phyloP scores from a whole-genome alignment of 1,139 yeast genomes.

The Sugiyamaella novakii region DNA sequence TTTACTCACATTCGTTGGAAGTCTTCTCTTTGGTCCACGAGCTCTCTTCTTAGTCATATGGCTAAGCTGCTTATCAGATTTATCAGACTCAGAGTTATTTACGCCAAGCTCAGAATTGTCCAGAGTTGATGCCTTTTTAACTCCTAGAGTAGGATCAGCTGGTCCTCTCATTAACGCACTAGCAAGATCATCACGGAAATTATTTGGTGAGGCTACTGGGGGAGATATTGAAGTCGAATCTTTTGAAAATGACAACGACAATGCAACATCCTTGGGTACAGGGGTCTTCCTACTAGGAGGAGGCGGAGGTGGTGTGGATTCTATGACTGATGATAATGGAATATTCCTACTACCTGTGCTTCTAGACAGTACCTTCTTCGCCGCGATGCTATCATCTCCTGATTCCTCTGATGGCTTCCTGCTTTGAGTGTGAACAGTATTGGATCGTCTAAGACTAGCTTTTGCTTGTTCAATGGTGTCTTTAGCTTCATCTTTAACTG shows the following conservation, averaged over 20 bases:
- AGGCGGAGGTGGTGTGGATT: neutral
- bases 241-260: neutral
- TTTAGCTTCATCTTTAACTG: slow-evolving; percentile 28
- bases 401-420: slow-evolving; percentile 17
- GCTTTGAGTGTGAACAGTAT: slow-evolving; percentile 28
- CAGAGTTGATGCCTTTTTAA: slow-evolving; percentile 39
- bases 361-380: slow-evolving; percentile 8
- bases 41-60: slow-evolving; percentile 67
- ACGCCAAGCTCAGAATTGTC: slow-evolving; percentile 33
- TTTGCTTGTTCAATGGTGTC: slow-evolving; percentile 30
- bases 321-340: neutral
- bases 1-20: slow-evolving; percentile 51
- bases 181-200: slow-evolving; percentile 28
- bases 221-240: too few relatives aligned
- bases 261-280: neutral
- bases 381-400: slow-evolving; percentile 20
- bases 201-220: slow-evolving; percentile 1
- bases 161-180: slow-evolving; percentile 28
- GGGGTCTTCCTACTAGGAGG: neutral
- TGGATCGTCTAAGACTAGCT: slow-evolving; percentile 30
- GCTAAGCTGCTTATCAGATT: slow-evolving; percentile 42
- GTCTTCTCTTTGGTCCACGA: slow-evolving; percentile 73
- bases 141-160: slow-evolving; percentile 20
- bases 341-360: neutral
- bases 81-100: slow-evolving; percentile 10